Conservation (phyloP, 768 basidiomycete species). For the Rhizopogon vinicolor region DNA sequence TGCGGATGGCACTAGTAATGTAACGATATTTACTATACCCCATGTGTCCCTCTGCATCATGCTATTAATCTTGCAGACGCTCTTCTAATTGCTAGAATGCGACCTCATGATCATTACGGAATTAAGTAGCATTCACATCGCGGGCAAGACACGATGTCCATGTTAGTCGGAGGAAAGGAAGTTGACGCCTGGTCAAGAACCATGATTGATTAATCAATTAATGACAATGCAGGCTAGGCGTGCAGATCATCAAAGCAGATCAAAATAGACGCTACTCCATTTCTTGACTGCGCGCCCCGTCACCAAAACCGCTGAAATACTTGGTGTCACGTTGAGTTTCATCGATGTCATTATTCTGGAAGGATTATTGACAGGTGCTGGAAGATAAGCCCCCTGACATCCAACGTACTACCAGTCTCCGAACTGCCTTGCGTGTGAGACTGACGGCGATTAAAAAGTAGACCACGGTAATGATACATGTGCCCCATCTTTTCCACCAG, state of each 20-base stretch:
- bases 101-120: background rate
- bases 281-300: background rate
- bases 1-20: background rate
- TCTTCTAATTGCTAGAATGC: background rate
- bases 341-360: background rate
- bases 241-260: background rate
- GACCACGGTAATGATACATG: slow-evolving; percentile 32
- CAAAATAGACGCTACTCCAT: background rate
- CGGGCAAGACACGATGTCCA: background rate
- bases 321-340: background rate
- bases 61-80: slow-evolving; percentile 1
- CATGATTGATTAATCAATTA: background rate
- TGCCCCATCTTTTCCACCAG: slow-evolving; percentile 65
- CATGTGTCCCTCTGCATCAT: background rate
- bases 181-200: background rate
- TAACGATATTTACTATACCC: slow-evolving; percentile 6
- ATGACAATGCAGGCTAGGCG: background rate
- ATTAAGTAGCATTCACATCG: background rate
- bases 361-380: background rate
- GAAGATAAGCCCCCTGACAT: background rate
- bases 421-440: slow-evolving; percentile 16
- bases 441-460: slow-evolving; percentile 26
- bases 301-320: background rate
- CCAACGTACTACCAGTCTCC: background rate
- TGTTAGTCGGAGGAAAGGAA: background rate